Evolutionary conservation across 83 land plant species (phyloP), one percentile per base, ranked within the genome.

Genomic region (Picea abies): DNA sequence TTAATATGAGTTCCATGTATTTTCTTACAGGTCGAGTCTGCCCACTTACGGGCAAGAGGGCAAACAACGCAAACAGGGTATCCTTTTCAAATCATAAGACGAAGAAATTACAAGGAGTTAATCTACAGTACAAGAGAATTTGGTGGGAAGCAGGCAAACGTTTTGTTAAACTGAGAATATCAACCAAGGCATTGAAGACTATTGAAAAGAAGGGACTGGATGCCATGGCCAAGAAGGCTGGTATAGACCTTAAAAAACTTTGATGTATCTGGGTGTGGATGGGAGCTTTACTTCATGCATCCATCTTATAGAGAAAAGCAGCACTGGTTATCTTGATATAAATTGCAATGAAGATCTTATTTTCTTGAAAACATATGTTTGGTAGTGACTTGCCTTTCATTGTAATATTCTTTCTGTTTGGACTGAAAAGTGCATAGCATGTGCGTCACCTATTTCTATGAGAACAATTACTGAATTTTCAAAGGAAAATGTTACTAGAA

Each of bases 81-180:
- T 94, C 99, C 12, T 92, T 90, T 87, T 98, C 99, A 16, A 91
- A 96, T 79, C 92, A 96, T 80, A 87, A 91, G 84, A 93, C 99
- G 2, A 98, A 89, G 87, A 90, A 90, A 78, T 79, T 88, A 89
- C 99, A 97, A 86, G 86, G 84, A 82, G 97, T 91, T 37, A 97
- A 97, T 81, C 83, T 97, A 69, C 99, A 97, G 76, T 94, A 96
- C 90, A 96, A 94, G 92, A 90, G 89, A 83, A 81, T 96, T 17
- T 97, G 99, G 99, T 97, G 99, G 99, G 98, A 95, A 79, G 96
- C 90, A 39, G 99, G 98, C 67, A 96, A 94, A 80, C 95, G 99
- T 63, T 96, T 80, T 78, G 87, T 97, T 23, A 97, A 89, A 89
- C 84, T 97, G 78, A 89, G 99, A 17, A 44, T 96, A 77, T 96